Evolutionary conservation across 176 grass and related monocot genomes (phyloP).

Genomic region (Miscanthus lutarioriparius): DNA sequence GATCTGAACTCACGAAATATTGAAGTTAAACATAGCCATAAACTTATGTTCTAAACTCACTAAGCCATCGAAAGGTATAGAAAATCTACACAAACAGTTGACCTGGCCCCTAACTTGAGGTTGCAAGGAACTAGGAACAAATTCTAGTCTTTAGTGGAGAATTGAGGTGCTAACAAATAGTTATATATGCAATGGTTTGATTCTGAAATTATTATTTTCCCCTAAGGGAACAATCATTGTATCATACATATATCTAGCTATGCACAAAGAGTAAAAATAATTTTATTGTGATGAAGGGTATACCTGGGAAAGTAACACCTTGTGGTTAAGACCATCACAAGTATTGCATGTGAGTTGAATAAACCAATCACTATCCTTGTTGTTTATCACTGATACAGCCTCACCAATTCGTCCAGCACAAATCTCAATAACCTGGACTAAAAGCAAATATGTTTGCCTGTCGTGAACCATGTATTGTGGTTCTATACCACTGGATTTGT

Average conservation of each 20-base stretch:
- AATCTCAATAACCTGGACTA: slow-evolving; percentile 65
- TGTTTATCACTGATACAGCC: not conserved
- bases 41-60: not conserved
- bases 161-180: not conserved
- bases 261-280: not conserved
- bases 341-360: slow-evolving; percentile 44
- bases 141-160: not conserved
- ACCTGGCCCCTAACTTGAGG: not conserved
- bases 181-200: not conserved
- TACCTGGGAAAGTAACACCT: slow-evolving; percentile 43
- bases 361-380: slow-evolving; percentile 16
- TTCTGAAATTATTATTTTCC: not conserved
- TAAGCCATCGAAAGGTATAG: not conserved
- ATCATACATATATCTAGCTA: not conserved
- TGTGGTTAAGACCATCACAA: slow-evolving; percentile 34
- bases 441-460: slow-evolving; percentile 54
- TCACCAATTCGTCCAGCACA: slow-evolving; percentile 55
- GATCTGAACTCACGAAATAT: not conserved
- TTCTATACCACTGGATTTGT: not conserved
- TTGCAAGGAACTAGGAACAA: not conserved
- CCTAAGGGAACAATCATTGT: not conserved
- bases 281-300: not conserved
- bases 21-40: not conserved
- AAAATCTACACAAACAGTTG: not conserved
- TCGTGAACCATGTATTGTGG: slow-evolving; percentile 21